Evolutionary conservation across 2,329 filamentous ascomycete species (phyloP), one percentile per base, ranked within the genome.

Genomic region (Verticillium tricorpus): DNA sequence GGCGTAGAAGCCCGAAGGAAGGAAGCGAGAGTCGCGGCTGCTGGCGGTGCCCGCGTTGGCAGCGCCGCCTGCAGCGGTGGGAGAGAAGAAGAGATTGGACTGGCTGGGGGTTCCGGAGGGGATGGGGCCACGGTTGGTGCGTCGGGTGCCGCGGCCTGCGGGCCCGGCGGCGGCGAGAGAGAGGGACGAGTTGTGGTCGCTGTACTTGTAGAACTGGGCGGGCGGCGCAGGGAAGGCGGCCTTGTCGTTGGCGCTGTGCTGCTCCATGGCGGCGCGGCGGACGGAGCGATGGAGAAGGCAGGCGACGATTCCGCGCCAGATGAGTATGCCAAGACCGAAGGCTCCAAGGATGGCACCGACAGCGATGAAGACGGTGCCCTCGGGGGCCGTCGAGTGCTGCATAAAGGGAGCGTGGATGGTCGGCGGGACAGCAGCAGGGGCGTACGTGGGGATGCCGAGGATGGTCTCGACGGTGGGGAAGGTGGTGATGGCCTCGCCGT

Each of bases 351-450:
- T 89, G 31, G 93, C 90, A 56, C 95, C 95, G 1, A 98, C 95
- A 25, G 88, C 90, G 69, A 99, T 99, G 78, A 99, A 99, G 63
- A 99, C 90, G 4, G 94, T 97, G 60, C 95, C 95, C 70, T 98
- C 91, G 2, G 95, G 95, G 12, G 93, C 82, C 60, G 78, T 88
- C 1, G 93, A 96, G 70, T 89, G 88, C 71, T 93, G 89, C 92
- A 98, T 97, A 73, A 92, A 99, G 17, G 94, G 93, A 5, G 95
- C 95, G 70, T 89, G 86, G 45, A 85, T 82, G 3, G 91, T 97
- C 31, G 93, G 90, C 8, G 95, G 95, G 2, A 98, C 89, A 31
- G 87, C 84, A 4, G 92, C 82, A 1, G 90, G 78, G 5, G 93
- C 91, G 66, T 90, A 90, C 25, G 85, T 85, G 66, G 79, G 78